These are phyloP conservation scores for Elongisporangium senticosum DNA, from an alignment of 352 stramenopile species.

Conservation along the genomic window DNA sequence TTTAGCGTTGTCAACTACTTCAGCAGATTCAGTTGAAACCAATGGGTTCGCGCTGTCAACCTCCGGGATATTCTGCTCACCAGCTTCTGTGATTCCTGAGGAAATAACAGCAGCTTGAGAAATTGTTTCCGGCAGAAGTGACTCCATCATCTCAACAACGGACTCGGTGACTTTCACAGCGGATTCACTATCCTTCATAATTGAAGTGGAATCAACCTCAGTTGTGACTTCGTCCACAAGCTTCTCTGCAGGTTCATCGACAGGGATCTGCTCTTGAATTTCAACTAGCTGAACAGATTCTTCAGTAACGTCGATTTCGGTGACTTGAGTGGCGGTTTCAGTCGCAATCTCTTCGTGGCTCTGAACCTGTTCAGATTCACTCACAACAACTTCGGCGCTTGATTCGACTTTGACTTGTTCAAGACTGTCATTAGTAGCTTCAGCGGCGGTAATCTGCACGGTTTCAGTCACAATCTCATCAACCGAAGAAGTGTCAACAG, in stretches of 20 bases:
- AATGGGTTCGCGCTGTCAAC: not conserved
- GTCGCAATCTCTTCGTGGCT: not conserved
- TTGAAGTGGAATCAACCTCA: not conserved
- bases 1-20: not conserved
- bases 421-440: not conserved
- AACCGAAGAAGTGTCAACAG: not conserved
- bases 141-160: not conserved
- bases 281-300: not conserved
- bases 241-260: not conserved
- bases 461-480: not conserved
- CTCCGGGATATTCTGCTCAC: not conserved
- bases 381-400: not conserved
- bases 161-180: not conserved
- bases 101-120: not conserved
- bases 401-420: not conserved
- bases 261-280: not conserved
- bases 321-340: not conserved
- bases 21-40: not conserved
- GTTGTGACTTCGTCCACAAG: not conserved
- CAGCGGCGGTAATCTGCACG: not conserved
- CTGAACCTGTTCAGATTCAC: not conserved
- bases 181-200: not conserved
- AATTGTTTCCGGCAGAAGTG: not conserved
- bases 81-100: not conserved
- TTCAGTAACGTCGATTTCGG: not conserved